phyloP scores from a whole-genome alignment of 441 rosid genomes.

The Populus tomentosa region DNA sequence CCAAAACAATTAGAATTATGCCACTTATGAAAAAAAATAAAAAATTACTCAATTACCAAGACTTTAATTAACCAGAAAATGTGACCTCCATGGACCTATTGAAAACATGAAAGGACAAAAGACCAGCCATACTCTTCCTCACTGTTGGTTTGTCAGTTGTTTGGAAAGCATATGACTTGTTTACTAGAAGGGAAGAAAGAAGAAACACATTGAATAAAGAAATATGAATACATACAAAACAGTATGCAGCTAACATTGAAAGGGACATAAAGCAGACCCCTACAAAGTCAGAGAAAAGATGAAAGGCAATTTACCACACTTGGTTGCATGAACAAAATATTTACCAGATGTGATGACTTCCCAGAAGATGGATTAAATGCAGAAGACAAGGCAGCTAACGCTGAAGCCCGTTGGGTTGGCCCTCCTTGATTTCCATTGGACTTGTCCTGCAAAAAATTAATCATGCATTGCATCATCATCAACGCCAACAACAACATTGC shows the following conservation, averaged over 20 bases:
- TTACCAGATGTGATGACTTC: constrained; percentile 45
- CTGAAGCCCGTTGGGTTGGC: constrained; percentile 97
- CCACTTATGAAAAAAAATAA: too few species aligned
- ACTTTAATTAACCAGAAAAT: background rate
- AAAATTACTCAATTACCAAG: background rate
- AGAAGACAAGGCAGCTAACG: constrained; percentile 90
- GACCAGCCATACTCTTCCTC: background rate
- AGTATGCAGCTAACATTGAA: background rate
- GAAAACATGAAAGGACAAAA: background rate
- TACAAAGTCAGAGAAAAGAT: background rate
- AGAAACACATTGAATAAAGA: background rate
- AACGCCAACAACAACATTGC: background rate
- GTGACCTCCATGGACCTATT: background rate
- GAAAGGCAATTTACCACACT: background rate
- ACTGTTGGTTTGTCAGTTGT: background rate
- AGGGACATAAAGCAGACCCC: background rate
- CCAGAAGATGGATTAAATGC: constrained; percentile 79
- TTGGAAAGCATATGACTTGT: background rate
- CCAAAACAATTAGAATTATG: background rate
- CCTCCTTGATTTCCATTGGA: constrained; percentile 82
- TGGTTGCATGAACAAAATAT: constrained; percentile 11
- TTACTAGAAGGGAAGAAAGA: background rate
- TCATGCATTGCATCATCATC: constrained; percentile 13
- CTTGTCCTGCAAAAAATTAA: constrained; percentile 54
- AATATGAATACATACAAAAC: background rate